phyloP scores from a whole-genome alignment of 805 yeast genomes.

The Kodamaea nitidulidarum region DNA sequence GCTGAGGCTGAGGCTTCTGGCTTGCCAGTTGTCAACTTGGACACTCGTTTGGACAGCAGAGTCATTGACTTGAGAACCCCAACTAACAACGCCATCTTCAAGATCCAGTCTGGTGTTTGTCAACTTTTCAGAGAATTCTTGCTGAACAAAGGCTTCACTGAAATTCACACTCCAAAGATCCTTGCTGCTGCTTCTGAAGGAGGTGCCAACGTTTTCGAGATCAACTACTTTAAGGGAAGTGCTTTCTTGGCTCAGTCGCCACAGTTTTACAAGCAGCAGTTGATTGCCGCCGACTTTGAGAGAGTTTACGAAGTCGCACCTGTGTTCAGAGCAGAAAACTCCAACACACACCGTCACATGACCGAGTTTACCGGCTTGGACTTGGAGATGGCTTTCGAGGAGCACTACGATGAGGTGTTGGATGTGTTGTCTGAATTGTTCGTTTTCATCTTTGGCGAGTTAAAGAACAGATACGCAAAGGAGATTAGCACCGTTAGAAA shows the following conservation, averaged over 20 bases:
- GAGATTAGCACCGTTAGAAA: conserved; percentile 88
- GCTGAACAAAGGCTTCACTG: conserved; percentile 63
- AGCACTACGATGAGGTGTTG: conserved; percentile 91
- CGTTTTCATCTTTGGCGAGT: conserved; percentile 80
- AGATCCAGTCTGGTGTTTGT: conserved; percentile 86
- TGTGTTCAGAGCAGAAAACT: conserved; percentile 98
- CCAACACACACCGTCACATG: conserved; percentile 98
- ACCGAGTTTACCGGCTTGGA: conserved; percentile 98
- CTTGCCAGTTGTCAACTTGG: conserved; percentile 91
- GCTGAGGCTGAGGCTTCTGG: conserved; percentile 90
- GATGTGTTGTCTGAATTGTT: conserved; percentile 66
- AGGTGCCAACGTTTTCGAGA: conserved; percentile 95
- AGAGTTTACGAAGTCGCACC: conserved; percentile 95
- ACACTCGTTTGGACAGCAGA: conserved; percentile 91
- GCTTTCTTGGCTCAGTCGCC: conserved; percentile 98
- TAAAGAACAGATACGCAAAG: conserved; percentile 70
- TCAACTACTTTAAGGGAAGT: conserved; percentile 84
- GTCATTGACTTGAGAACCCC: conserved; percentile 95
- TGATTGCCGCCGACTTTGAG: conserved; percentile 97
- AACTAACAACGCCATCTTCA: conserved; percentile 96
- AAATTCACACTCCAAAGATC: conserved; percentile 94
- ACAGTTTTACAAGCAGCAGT: conserved; percentile 95
- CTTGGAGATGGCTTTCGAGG: conserved; percentile 97
- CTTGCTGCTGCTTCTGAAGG: conserved; percentile 97
- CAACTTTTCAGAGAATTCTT: conserved; percentile 86